A percentile compares a stretch with the other conserved stretches of the same genome.
phyloP scores from a whole-genome alignment of 257 asterid species.

The Nicotiana sylvestris region DNA sequence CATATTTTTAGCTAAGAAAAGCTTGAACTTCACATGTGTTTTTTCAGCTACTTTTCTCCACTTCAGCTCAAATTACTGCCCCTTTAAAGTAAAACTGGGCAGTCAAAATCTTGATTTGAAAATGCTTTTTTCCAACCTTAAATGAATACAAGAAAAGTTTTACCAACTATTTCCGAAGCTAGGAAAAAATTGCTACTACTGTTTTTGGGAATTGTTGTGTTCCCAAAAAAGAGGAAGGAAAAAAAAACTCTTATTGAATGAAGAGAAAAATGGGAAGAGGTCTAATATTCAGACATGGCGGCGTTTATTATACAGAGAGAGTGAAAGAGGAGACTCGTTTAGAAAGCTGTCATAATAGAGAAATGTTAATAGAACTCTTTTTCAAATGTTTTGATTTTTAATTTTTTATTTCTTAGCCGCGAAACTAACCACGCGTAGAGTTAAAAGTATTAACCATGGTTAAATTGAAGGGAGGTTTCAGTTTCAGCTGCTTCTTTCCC shows the following conservation, averaged over 20 bases:
- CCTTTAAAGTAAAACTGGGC: not conserved
- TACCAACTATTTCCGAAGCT: not conserved
- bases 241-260: constrained; percentile 16
- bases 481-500: not conserved
- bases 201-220: constrained; percentile 8
- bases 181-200: not conserved
- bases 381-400: constrained; percentile 28
- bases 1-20: constrained; percentile 16
- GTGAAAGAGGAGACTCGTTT: constrained; percentile 5
- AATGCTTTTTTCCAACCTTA: not conserved
- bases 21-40: not conserved
- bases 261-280: constrained; percentile 23
- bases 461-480: not conserved
- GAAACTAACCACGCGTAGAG: constrained; percentile 1
- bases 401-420: not conserved
- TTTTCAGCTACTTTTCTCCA: not conserved
- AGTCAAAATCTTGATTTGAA: not conserved
- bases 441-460: constrained; percentile 25
- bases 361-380: not conserved
- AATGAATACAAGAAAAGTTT: not conserved
- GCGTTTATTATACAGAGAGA: constrained; percentile 10
- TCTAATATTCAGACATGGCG: constrained; percentile 27
- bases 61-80: not conserved
- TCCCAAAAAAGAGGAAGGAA: constrained; percentile 6
- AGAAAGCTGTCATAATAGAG: constrained; percentile 19